Evolutionary conservation across 345 rosid species (phyloP), one percentile per base, ranked within the genome.

Genomic region (Salix koriyanagi): DNA sequence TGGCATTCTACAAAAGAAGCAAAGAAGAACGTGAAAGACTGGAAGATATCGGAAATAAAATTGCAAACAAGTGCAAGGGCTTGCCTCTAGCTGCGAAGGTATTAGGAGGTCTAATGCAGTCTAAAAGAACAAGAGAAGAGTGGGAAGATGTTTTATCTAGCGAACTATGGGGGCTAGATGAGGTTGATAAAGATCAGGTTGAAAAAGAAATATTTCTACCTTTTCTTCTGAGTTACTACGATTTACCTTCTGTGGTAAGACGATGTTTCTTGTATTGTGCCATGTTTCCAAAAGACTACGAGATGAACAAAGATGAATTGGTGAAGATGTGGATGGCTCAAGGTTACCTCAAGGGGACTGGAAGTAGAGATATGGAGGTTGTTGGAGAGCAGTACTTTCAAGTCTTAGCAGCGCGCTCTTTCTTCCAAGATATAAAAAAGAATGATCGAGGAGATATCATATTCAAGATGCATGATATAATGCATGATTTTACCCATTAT

Each of bases 291-390:
- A 74, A 74, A 4, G 70, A 44, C 52, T 19, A 42, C 9, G 50
- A 7, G 70, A 65, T 65, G 42, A 62, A 75, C 18, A 75, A 42
- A 14, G n/a, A 15, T 41, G n/a, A 44, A 32, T n/a, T 75, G 37
- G 48, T 75, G 2, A 65, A 48, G 9, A 19, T 75, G 44, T 75
- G 77, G 77, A 64, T 65, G 77, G 77, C 77, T 25, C 77, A 75
- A 30, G 77, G 77, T 32, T 75, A 75, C 52, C 71, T 75, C 6
- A 21, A 41, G 32, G 61, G 0, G 28, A 5, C 5, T 25, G 0
- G 0, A 25, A 25, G 26, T 25, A 25, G 26, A 25, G 26, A 25
- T 25, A 25, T 25, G 26, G 26, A 25, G 26, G 26, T 25, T 25
- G 26, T 25, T 25, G 26, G 26, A 25, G 26, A 25, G 26, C 26